Percentiles rank a stretch among this genome's conserved stretches.
phyloP scores from a whole-genome alignment of 257 asterid species.

The Capsicum rhomboideum region DNA sequence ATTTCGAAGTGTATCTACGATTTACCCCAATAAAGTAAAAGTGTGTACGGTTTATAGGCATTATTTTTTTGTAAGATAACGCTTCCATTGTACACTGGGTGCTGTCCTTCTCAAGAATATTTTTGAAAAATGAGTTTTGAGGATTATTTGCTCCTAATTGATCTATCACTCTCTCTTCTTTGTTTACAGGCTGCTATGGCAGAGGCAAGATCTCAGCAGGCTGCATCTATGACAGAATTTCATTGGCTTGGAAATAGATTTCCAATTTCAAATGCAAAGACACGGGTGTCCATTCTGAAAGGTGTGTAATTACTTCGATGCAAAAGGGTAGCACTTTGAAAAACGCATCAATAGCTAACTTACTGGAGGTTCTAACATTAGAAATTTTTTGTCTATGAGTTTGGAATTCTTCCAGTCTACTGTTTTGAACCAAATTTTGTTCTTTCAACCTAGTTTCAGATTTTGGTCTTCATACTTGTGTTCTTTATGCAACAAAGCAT shows the following conservation, averaged over 20 bases:
- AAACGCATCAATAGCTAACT: not conserved
- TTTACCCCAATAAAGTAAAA: not conserved
- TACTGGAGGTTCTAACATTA: not conserved
- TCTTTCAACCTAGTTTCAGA: not conserved
- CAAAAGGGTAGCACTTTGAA: not conserved
- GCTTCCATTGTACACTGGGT: not conserved
- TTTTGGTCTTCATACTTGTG: not conserved
- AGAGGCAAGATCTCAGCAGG: constrained; percentile 98
- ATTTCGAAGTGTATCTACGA: not conserved
- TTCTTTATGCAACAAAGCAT: not conserved
- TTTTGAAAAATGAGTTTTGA: not conserved
- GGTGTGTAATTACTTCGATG: constrained; percentile 30
- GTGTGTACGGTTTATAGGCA: not conserved
- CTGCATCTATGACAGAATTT: constrained; percentile 94
- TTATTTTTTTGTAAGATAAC: not conserved
- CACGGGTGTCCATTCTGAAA: constrained; percentile 83
- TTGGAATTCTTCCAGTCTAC: not conserved
- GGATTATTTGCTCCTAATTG: not conserved
- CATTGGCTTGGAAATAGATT: constrained; percentile 82
- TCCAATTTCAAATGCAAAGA: constrained; percentile 92
- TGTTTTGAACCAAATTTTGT: not conserved
- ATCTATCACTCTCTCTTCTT: constrained; percentile 15
- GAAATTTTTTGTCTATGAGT: not conserved
- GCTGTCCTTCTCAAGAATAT: not conserved
- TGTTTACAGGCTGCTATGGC: constrained; percentile 84